phyloP scores from a whole-genome alignment of 2,329 filamentous ascomycete species.

The Dactylella cylindrospora region DNA sequence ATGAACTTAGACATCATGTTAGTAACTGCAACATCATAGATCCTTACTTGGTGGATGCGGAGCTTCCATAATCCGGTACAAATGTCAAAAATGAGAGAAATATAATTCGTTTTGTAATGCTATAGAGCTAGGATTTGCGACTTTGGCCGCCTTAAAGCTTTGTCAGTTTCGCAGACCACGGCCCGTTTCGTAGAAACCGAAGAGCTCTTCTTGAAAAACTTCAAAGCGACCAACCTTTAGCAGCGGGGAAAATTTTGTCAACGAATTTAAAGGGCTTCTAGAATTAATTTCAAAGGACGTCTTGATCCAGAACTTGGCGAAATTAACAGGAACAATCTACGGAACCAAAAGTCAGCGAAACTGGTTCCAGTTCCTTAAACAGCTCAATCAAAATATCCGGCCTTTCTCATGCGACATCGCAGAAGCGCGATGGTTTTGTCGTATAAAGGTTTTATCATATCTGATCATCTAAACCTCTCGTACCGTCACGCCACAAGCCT shows the following conservation, averaged over 20 bases:
- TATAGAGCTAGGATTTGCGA: slow-evolving; percentile 16
- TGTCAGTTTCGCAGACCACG: slow-evolving; percentile 17
- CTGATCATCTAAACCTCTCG: slow-evolving; percentile 23
- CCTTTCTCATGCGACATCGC: slow-evolving; percentile 26
- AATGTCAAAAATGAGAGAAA: slow-evolving; percentile 31
- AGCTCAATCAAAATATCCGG: not conserved
- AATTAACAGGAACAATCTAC: slow-evolving; percentile 23
- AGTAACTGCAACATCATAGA: slow-evolving; percentile 2
- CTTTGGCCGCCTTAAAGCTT: slow-evolving; percentile 18
- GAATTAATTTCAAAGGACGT: slow-evolving; percentile 16
- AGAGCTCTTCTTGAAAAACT: slow-evolving; percentile 31
- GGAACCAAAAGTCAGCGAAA: slow-evolving; percentile 23
- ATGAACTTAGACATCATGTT: slow-evolving; percentile 2
- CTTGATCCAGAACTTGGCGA: slow-evolving; percentile 29
- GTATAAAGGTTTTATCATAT: slow-evolving; percentile 42
- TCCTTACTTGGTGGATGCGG: slow-evolving; percentile 7
- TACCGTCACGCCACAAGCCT: no score
- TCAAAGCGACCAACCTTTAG: slow-evolving; percentile 8
- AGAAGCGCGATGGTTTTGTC: not conserved
- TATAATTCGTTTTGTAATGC: slow-evolving; percentile 40
- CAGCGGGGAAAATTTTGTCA: slow-evolving; percentile 25
- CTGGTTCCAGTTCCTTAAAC: slow-evolving; percentile 1
- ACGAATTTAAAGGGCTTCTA: slow-evolving; percentile 6
- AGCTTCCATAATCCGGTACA: slow-evolving; percentile 25
- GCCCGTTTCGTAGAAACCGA: slow-evolving; percentile 34